These are phyloP conservation scores for Trifolium pratense DNA, from an alignment of 306 rosid species.

Conservation along the genomic window DNA sequence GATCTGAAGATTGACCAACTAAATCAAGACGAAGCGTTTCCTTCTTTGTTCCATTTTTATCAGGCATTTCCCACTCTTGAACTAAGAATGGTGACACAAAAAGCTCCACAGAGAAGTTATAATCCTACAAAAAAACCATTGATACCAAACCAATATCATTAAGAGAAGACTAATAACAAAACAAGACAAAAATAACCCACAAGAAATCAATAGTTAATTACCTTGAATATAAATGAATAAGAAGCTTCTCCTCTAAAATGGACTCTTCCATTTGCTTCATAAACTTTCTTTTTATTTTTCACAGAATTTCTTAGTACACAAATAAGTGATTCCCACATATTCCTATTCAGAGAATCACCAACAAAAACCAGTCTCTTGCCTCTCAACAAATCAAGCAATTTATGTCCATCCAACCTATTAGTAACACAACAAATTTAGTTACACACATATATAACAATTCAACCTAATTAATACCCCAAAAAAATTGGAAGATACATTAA, in stretches of 20 bases:
- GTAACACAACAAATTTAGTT: constrained; percentile 23
- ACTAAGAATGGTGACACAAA: constrained; percentile 92
- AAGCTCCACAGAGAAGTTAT: constrained; percentile 81
- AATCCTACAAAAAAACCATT: constrained; percentile 58
- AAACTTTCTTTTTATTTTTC: constrained; percentile 64
- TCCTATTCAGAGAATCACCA: constrained; percentile 96
- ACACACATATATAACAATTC: constrained; percentile 9
- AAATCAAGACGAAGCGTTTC: constrained; percentile 93
- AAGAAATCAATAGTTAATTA: constrained; percentile 35
- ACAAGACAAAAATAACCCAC: background rate
- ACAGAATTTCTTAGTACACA: constrained; percentile 83
- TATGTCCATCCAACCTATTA: constrained; percentile 71
- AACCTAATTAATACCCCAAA: constrained; percentile 19
- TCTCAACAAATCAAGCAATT: constrained; percentile 69
- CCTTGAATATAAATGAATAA: constrained; percentile 84
- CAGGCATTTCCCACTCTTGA: constrained; percentile 83
- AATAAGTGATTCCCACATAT: constrained; percentile 98
- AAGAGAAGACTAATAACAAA: constrained; percentile 29
- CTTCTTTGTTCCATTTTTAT: constrained; percentile 73
- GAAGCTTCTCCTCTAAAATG: constrained; percentile 86
- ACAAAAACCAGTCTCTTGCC: constrained; percentile 89
- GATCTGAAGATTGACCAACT: constrained; percentile 67
- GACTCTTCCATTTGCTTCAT: constrained; percentile 78
- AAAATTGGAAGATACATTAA: background rate
- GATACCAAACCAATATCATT: constrained; percentile 21